These are phyloP conservation scores for Exophiala sideris DNA, from an alignment of 2,329 filamentous ascomycete genomes.

Conservation along the genomic window DNA sequence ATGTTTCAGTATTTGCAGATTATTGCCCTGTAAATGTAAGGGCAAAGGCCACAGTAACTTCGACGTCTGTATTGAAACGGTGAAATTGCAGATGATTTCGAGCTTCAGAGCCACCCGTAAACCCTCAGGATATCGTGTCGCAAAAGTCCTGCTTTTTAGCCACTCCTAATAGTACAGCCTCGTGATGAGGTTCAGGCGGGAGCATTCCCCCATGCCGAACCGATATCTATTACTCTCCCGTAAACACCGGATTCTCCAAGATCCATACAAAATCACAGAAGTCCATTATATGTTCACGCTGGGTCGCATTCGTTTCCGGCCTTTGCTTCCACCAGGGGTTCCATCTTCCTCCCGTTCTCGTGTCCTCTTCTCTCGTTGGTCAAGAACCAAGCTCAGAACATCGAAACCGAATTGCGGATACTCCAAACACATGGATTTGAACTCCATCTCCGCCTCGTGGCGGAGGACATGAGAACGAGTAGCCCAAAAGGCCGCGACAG, in stretches of 20 bases:
- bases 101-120: too few species aligned
- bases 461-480: constrained; percentile 74
- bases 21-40: too few species aligned
- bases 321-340: constrained; percentile 29
- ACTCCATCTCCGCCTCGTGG: constrained; percentile 81
- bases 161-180: background rate
- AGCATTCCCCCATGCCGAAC: background rate
- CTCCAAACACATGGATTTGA: constrained; percentile 79
- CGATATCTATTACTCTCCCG: background rate
- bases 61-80: too few species aligned
- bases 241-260: background rate
- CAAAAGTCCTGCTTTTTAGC: too few species aligned
- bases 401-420: constrained; percentile 92
- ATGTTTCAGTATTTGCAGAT: too few species aligned
- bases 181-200: background rate
- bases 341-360: constrained; percentile 37
- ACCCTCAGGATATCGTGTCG: too few species aligned
- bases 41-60: too few species aligned
- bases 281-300: constrained; percentile 24
- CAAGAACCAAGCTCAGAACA: constrained; percentile 63
- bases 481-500: constrained; percentile 89
- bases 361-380: constrained; percentile 43
- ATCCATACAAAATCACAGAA: background rate
- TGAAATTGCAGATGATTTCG: too few species aligned
- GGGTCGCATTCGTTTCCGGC: constrained; percentile 38